Evolutionary conservation across 768 basidiomycete genomes (phyloP), one percentile per base, ranked within the genome.

Genomic region (Gelatoporia subvermispora): DNA sequence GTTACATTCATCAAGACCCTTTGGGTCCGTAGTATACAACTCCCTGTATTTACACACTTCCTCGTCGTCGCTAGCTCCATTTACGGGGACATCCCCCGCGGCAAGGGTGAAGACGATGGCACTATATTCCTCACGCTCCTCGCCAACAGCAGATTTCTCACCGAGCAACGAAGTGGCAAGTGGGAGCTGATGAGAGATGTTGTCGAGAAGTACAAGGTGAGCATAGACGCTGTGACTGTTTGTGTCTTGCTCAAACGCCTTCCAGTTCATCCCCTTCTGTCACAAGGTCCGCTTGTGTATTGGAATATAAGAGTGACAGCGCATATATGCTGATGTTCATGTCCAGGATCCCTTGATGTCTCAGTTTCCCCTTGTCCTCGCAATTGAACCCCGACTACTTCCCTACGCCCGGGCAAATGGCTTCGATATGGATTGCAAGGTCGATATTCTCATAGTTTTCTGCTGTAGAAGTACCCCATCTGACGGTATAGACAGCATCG

Each of bases 361-460:
- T 4, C 84, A 85, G 60, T 82, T 88, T 48, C 87, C 88, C 23
- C 74, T 89, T 43, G 85, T 79, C 3, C 72, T 90, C 35, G 85
- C 88, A 18, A 77, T 88, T 48, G 88, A 88, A 64, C 87, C 87
- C 11, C 76, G 81, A 50, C 67, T 90, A 18, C 74, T 90, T 41
- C 85, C 87, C 1, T 77, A 75, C 50, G 87, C 88, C 1, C 76
- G 78, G 34, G 72, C 72, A 21, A 90, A 89, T 65, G 87, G 87
- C 13, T 89, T 90, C 63, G 68, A 68, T 35, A 85, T 90, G 85
- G 86, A 90, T 59, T 75, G 76, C 62, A 87, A 87, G 73, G 86
- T 82, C 28, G 28, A 13, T 7, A 31, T 7, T 31, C 5, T 5
- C 28, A 5, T 13, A 31, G 28, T 31, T 47, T 41, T 36, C 43